These are phyloP conservation scores for Penicillium sp. DNA, from an alignment of 2,329 filamentous ascomycete species.

Conservation along the genomic window DNA sequence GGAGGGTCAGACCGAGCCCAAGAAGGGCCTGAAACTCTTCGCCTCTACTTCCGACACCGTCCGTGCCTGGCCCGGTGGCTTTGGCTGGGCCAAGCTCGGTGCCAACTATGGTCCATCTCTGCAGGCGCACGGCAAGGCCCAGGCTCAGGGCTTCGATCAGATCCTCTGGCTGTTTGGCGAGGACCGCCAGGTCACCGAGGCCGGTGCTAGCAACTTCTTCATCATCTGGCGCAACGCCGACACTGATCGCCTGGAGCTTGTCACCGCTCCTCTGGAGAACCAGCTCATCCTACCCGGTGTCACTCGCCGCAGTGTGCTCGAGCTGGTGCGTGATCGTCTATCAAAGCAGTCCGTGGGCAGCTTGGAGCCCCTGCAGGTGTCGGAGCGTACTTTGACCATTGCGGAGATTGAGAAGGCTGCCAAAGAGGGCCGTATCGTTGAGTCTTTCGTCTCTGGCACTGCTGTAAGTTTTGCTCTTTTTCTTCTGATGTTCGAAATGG, in stretches of 20 bases:
- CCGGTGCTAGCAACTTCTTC: constrained; percentile 90
- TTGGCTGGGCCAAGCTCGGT: constrained; percentile 86
- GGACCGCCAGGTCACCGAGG: constrained; percentile 77
- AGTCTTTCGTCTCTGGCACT: constrained; percentile 83
- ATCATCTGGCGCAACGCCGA: constrained; percentile 64
- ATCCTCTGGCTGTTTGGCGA: constrained; percentile 88
- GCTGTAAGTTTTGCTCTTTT: constrained; percentile 55
- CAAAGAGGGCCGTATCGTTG: constrained; percentile 70
- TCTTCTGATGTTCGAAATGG: not conserved
- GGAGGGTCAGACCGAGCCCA: constrained; percentile 16
- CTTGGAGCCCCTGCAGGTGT: constrained; percentile 70
- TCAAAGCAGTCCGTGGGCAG: constrained; percentile 37
- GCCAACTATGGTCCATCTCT: constrained; percentile 89
- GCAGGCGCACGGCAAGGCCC: constrained; percentile 70
- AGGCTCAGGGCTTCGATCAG: constrained; percentile 72
- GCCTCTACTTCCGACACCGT: constrained; percentile 78
- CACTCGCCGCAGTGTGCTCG: constrained; percentile 74
- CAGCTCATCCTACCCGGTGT: constrained; percentile 83
- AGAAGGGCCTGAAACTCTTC: constrained; percentile 59
- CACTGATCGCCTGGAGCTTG: constrained; percentile 59
- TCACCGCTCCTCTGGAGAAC: constrained; percentile 79
- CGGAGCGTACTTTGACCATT: constrained; percentile 81
- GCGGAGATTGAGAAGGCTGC: constrained; percentile 68
- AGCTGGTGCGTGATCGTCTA: constrained; percentile 64
- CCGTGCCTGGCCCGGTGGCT: constrained; percentile 88